phyloP scores from a whole-genome alignment of 1,284 basidiomycete genomes.

The Ceratobasidium sp. region DNA sequence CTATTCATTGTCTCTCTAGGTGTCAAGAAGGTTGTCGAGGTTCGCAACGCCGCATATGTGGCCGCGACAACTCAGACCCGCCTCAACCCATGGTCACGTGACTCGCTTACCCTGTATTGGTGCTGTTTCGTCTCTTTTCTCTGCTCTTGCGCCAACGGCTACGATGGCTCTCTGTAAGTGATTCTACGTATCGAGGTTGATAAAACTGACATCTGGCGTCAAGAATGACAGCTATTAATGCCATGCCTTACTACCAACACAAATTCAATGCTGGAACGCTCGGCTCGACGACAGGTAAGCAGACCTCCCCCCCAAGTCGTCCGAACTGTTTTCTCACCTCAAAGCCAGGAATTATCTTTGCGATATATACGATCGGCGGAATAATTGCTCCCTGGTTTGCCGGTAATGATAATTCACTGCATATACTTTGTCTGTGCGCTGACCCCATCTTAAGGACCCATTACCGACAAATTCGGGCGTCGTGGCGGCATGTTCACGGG shows the following conservation, averaged over 20 bases:
- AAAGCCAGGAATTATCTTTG: slow-evolving; percentile 16
- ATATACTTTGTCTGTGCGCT: slow-evolving; percentile 31
- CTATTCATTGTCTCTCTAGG: slow-evolving; percentile 7
- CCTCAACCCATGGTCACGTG: slow-evolving; percentile 49
- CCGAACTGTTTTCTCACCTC: slow-evolving; percentile 43
- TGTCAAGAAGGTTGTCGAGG: slow-evolving; percentile 26
- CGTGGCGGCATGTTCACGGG: slow-evolving; percentile 63
- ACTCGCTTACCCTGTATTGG: slow-evolving; percentile 50
- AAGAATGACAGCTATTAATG: slow-evolving; percentile 50
- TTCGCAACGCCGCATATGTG: slow-evolving; percentile 47
- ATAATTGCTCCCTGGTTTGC: slow-evolving; percentile 49
- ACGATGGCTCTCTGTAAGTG: slow-evolving; percentile 49
- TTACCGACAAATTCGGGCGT: slow-evolving; percentile 61
- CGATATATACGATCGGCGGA: slow-evolving; percentile 48
- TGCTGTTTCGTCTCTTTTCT: slow-evolving; percentile 52
- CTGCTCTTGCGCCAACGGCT: slow-evolving; percentile 48
- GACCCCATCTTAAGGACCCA: no score
- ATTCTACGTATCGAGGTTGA: neutral
- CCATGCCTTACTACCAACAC: slow-evolving; percentile 50
- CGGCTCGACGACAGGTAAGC: slow-evolving; percentile 49
- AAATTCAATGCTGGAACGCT: slow-evolving; percentile 50
- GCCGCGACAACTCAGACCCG: slow-evolving; percentile 48
- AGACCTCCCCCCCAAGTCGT: slow-evolving; percentile 49
- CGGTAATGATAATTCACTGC: slow-evolving; percentile 18
- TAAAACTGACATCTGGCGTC: neutral